Base-by-base conservation (phyloP, 306 rosid genomes). In the Spatholobus suberectus region DNA sequence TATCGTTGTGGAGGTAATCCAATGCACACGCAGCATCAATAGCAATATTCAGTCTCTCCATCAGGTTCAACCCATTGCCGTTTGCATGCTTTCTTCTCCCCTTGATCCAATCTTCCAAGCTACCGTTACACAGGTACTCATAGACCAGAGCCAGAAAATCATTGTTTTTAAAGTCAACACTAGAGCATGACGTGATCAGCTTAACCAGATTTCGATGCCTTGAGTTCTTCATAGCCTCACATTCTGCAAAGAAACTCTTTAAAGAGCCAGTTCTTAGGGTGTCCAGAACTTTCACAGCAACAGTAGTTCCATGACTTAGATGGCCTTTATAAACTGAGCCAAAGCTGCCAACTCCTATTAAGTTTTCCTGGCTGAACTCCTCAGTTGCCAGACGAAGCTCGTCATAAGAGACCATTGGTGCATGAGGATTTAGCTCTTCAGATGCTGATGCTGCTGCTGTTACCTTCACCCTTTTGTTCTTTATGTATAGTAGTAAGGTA, bases 231-330 rank as follows among this genome's bases (percentile, higher is more conserved):
- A 88, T 46, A n/a, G 90, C 89, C 57, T 94, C 90, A 23, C 98
- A 94, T 73, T 92, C 98, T 7, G 95, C 94, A 3, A 88, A 82
- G 73, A 94, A 94, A 58, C 98, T 94, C 86, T 89, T 94, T 37
- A 85, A 57, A 70, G 86, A 88, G 2, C 86, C 89, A 18, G 80
- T 86, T 44, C 76, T 78, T 37, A 61, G 76, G 1, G 79, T 82
- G 79, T 92, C 88, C 15, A 94, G 81, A 35, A 94, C 94, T 88
- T 94, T 92, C 14, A 94, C 92, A 12, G 95, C 95, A 35, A 90
- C 78, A 43, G 51, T 84, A 15, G 26, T 85, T 62, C 85, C 88
- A n/a, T 87, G 84, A 75, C 86, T 70, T 37, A 86, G 77, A 40
- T 47, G 38, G 78, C 97, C 97, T 89, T 41, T 89, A 63, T 88